Evolutionary conservation across 306 rosid genomes (phyloP).

Genomic region (Dryas alaskensis): DNA sequence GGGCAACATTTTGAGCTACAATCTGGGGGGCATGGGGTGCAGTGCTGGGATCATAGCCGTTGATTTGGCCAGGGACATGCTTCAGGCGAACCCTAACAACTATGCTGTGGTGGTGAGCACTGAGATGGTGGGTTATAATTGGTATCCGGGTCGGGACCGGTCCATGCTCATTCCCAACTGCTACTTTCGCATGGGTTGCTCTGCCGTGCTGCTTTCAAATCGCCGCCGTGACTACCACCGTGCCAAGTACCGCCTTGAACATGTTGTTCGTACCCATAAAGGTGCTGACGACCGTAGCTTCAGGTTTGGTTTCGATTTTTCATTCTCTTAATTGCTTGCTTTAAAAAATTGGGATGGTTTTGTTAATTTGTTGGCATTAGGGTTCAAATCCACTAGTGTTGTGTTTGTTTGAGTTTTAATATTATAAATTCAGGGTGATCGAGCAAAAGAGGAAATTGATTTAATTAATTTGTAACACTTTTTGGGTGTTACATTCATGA

Average conservation of each 20-base stretch:
- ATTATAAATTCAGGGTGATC: too few species aligned
- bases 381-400: too few species aligned
- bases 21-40: constrained; percentile 97
- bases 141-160: constrained; percentile 83
- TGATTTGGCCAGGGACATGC: constrained; percentile 83
- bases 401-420: too few species aligned
- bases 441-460: too few species aligned
- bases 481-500: too few species aligned
- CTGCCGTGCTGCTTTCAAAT: constrained; percentile 82
- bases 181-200: constrained; percentile 95
- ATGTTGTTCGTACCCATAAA: constrained; percentile 87
- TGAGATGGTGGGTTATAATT: constrained; percentile 80
- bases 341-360: too few species aligned
- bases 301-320: constrained; percentile 42
- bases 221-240: constrained; percentile 76
- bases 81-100: constrained; percentile 74
- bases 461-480: too few species aligned
- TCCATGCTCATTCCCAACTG: constrained; percentile 91
- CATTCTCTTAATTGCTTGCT: too few species aligned
- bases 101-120: constrained; percentile 91
- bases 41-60: constrained; percentile 85
- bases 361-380: too few species aligned
- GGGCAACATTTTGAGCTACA: constrained; percentile 85
- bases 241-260: constrained; percentile 87
- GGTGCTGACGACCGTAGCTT: constrained; percentile 96